Evolutionary conservation across 164 flowering plant species (phyloP).

Genomic region (Kalanchoe fedtschenkoi): DNA sequence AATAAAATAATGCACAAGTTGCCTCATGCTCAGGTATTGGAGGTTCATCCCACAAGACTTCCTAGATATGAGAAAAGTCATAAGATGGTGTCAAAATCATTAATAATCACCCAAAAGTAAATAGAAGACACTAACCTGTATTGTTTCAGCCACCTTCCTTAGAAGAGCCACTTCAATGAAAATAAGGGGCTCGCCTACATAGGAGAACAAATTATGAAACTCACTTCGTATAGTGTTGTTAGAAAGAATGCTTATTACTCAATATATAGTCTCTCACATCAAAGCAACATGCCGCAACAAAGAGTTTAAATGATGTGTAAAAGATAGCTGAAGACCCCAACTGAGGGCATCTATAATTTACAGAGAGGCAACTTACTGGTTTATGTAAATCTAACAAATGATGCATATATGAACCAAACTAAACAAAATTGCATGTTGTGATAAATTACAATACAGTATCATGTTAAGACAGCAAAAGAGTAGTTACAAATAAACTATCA

Average conservation of each 20-base stretch:
- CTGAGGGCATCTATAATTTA: background rate
- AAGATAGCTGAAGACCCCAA: background rate
- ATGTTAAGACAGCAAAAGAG: too few species aligned
- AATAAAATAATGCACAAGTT: conserved; percentile 83
- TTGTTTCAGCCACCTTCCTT: conserved; percentile 67
- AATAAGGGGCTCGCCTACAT: conserved; percentile 82
- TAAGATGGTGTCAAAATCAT: background rate
- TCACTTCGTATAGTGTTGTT: background rate
- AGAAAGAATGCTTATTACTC: background rate
- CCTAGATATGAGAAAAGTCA: conserved; percentile 27
- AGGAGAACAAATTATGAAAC: background rate
- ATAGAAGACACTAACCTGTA: conserved; percentile 42
- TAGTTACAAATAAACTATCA: too few species aligned
- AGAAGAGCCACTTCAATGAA: conserved; percentile 94
- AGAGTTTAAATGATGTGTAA: background rate
- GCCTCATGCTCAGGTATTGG: conserved; percentile 77
- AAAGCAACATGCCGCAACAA: background rate
- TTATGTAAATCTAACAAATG: background rate
- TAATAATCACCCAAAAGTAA: background rate
- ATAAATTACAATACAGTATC: too few species aligned
- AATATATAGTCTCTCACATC: background rate
- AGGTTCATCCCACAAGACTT: conserved; percentile 84
- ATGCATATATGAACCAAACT: background rate
- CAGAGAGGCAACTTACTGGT: background rate
- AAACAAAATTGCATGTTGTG: background rate